Percentiles rank a stretch among this genome's conserved stretches.
Conservation (phyloP, 495 filamentous ascomycete species). For the Penicillium simplicissimum region DNA sequence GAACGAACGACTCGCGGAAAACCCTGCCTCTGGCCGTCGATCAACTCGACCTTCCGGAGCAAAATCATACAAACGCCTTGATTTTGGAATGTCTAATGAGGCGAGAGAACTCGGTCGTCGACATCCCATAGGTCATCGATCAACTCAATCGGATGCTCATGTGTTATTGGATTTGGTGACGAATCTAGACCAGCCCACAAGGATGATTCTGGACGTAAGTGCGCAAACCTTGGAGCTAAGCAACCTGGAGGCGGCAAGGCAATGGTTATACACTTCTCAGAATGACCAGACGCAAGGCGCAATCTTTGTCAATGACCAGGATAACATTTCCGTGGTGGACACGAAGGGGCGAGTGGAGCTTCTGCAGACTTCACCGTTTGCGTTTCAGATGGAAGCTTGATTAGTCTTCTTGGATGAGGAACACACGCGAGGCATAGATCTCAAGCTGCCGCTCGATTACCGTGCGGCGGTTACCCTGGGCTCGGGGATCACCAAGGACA, state of each 20-base stretch:
- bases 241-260: conserved; percentile 50
- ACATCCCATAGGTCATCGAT: conserved; percentile 56
- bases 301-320: not conserved
- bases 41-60: no score
- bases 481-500: conserved; percentile 67
- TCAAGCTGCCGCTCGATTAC: conserved; percentile 61
- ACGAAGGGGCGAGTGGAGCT: no score
- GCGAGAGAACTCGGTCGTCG: conserved; percentile 48
- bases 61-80: no score
- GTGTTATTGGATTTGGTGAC: conserved; percentile 48
- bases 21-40: no score
- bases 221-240: conserved; percentile 68
- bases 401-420: conserved; percentile 74
- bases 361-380: no score
- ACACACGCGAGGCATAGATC: conserved; percentile 74
- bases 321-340: conserved; percentile 30
- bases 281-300: not conserved
- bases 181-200: conserved; percentile 38
- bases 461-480: conserved; percentile 71
- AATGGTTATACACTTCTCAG: conserved; percentile 17
- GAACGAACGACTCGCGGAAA: conserved; percentile 77
- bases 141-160: conserved; percentile 46
- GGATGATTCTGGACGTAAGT: conserved; percentile 71
- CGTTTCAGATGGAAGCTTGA: conserved; percentile 59
- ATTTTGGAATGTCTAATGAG: no score